These are phyloP conservation scores for Rhynchosporium graminicola DNA, from an alignment of 2,329 filamentous ascomycete species.

Conservation along the genomic window DNA sequence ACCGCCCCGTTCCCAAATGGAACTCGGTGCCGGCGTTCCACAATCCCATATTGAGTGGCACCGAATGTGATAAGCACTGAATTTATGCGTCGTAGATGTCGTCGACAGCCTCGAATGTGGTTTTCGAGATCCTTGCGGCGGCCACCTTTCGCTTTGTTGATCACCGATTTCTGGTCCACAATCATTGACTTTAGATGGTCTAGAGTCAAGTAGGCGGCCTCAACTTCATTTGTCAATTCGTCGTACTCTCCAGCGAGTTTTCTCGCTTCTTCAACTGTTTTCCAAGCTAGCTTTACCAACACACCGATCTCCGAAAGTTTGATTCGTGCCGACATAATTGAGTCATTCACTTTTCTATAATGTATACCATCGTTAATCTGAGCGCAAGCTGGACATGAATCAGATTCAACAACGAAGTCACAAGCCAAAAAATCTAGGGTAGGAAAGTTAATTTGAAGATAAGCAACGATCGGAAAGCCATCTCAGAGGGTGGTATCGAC, in stretches of 20 bases:
- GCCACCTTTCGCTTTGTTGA: conserved; percentile 43
- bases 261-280: conserved; percentile 35
- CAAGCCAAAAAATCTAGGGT: too few relatives aligned
- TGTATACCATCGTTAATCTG: too few relatives aligned
- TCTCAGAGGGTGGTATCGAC: too few relatives aligned
- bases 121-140: conserved; percentile 16
- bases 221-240: conserved; percentile 49
- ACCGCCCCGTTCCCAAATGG: conserved; percentile 20
- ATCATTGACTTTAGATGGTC: conserved; percentile 56
- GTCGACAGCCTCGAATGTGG: conserved; percentile 7
- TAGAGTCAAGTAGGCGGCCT: conserved; percentile 52
- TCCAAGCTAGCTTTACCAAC: conserved; percentile 14
- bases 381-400: too few relatives aligned
- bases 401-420: too few relatives aligned
- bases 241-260: conserved; percentile 48
- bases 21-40: conserved; percentile 7
- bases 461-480: too few relatives aligned
- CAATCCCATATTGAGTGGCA: not conserved
- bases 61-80: not conserved
- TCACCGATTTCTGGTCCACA: conserved; percentile 53
- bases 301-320: conserved; percentile 7
- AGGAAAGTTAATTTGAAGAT: too few relatives aligned
- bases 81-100: conserved; percentile 5
- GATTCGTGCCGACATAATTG: conserved; percentile 14
- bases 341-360: too few relatives aligned